Percentiles rank a stretch among this genome's conserved stretches.
Conservation (phyloP, 2,329 filamentous ascomycete species). For the Clonostachys byssicola region DNA sequence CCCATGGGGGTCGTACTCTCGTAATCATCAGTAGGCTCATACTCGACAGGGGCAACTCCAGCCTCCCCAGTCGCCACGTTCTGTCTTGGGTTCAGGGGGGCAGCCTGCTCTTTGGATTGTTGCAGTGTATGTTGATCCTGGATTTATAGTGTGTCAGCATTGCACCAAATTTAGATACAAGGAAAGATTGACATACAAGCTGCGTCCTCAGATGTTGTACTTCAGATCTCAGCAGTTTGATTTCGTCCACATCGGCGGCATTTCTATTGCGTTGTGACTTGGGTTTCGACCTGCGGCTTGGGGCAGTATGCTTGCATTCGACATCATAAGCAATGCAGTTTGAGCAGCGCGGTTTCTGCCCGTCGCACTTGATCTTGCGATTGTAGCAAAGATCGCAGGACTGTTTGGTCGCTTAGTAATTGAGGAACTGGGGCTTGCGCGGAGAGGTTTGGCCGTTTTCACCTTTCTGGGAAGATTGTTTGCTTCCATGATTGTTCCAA, state of each 20-base stretch:
- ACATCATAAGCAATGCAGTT: not conserved
- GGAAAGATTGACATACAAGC: not conserved
- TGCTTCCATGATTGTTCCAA: no score
- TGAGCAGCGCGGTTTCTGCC: conserved; percentile 2
- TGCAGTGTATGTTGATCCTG: not conserved
- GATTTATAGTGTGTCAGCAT: not conserved
- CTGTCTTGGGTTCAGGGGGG: not conserved
- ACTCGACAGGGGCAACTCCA: not conserved
- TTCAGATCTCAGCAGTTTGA: not conserved
- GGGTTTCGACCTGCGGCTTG: conserved; percentile 2
- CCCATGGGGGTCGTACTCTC: not conserved
- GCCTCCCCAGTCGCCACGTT: no score
- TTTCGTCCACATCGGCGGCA: not conserved
- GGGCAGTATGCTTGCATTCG: conserved; percentile 3
- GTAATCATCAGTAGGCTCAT: not conserved
- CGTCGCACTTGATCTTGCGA: conserved; percentile 4
- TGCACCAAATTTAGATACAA: not conserved
- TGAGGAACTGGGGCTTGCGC: not conserved
- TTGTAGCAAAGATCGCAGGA: conserved; percentile 1
- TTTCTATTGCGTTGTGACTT: not conserved
- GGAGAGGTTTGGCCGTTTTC: no score
- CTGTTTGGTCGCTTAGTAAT: not conserved
- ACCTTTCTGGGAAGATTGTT: no score
- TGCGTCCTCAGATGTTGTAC: not conserved
- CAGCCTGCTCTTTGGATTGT: not conserved